phyloP scores from a whole-genome alignment of 768 basidiomycete genomes.

The Thelephora ganbajun region DNA sequence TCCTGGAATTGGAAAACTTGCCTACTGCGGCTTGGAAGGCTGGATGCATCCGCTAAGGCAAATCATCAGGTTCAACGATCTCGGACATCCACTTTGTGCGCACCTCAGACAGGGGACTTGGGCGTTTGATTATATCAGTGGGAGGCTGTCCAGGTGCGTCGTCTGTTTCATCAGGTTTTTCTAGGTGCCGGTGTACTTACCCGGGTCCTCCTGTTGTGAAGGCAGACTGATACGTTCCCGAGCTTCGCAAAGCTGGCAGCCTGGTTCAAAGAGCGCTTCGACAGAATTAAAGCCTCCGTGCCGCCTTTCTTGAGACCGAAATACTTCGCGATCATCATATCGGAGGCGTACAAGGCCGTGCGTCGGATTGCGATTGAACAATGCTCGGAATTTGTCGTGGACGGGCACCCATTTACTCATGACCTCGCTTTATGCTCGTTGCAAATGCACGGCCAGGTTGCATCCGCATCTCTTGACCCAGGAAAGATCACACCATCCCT shows the following conservation, averaged over 20 bases:
- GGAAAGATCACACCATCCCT: conserved; percentile 58
- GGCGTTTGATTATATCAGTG: conserved; percentile 81
- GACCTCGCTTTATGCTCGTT: conserved; percentile 74
- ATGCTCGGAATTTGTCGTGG: conserved; percentile 72
- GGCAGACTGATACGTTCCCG: conserved; percentile 51
- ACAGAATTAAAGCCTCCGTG: conserved; percentile 54
- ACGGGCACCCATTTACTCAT: conserved; percentile 83
- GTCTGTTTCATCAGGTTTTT: background rate
- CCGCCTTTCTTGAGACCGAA: conserved; percentile 90
- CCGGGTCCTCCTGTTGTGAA: conserved; percentile 13
- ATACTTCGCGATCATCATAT: conserved; percentile 87
- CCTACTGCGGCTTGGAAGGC: conserved; percentile 91
- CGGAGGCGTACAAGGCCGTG: conserved; percentile 86
- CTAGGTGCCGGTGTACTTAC: background rate
- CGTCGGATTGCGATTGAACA: conserved; percentile 75
- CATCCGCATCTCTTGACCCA: conserved; percentile 82
- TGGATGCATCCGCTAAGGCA: conserved; percentile 87
- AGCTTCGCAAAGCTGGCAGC: conserved; percentile 52
- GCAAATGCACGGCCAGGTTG: conserved; percentile 86
- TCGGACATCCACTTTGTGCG: conserved; percentile 82
- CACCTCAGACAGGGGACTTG: conserved; percentile 82
- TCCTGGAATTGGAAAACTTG: conserved; percentile 58
- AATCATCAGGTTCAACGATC: conserved; percentile 82
- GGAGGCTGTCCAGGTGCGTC: conserved; percentile 57
- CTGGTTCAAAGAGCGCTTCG: conserved; percentile 87